Conservation (phyloP, 1,284 basidiomycete species). For the Cutaneotrichosporon sp. region DNA sequence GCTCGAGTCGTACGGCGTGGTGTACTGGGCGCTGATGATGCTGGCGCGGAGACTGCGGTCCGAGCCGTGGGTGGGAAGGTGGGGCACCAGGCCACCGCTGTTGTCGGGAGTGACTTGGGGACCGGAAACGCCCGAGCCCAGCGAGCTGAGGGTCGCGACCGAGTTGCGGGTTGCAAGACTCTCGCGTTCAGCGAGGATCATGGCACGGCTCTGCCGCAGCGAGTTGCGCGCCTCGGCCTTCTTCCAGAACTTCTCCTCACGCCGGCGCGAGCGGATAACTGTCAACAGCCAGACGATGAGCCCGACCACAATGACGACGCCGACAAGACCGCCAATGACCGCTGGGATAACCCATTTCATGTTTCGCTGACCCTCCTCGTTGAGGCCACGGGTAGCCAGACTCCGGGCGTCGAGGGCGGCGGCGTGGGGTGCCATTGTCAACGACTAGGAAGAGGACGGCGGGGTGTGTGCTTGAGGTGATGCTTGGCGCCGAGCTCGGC, state of each 20-base stretch:
- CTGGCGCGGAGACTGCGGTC: conserved; percentile 2
- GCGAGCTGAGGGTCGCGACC: neutral
- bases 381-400: neutral
- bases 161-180: neutral
- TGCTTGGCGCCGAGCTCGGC: neutral
- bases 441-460: neutral
- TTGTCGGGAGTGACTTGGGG: neutral
- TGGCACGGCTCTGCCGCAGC: neutral
- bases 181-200: neutral
- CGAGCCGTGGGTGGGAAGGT: neutral
- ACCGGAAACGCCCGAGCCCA: neutral
- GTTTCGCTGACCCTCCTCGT: neutral
- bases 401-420: neutral
- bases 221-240: conserved; percentile 2
- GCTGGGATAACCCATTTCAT: neutral
- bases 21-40: neutral
- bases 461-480: neutral
- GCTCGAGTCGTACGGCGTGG: conserved; percentile 1
- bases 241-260: conserved; percentile 2
- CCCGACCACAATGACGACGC: neutral
- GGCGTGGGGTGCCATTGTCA: neutral
- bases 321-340: neutral
- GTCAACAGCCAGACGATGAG: neutral
- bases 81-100: neutral
- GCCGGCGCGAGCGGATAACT: neutral